Conservation (phyloP, 192 early-diverging fungal species). For the Backusella mclennaniae region DNA sequence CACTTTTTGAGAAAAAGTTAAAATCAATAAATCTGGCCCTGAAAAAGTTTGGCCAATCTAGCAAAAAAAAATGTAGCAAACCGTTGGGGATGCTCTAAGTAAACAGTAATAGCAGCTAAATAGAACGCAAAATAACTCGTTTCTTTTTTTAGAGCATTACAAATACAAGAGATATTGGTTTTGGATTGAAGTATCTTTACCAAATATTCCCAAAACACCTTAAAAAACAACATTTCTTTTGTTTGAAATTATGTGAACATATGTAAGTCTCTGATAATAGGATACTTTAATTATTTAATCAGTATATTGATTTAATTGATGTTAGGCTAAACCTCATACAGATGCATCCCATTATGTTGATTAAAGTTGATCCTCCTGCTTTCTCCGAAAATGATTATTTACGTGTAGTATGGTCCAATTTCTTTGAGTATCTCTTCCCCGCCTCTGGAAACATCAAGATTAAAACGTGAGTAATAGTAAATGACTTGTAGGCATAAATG, state of each 20-base stretch:
- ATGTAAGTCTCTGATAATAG: constrained; percentile 14
- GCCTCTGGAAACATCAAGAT: not conserved
- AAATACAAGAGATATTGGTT: constrained; percentile 11
- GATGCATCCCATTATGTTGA: constrained; percentile 8
- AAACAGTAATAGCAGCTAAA: constrained; percentile 16
- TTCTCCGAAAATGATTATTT: constrained; percentile 9
- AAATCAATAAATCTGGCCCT: too few species aligned
- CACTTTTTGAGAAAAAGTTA: too few species aligned
- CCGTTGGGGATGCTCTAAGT: too few species aligned
- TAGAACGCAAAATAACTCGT: constrained; percentile 12
- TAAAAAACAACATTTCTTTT: constrained; percentile 14
- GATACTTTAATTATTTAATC: constrained; percentile 10
- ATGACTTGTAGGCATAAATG: constrained; percentile 7
- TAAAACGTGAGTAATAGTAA: constrained; percentile 13
- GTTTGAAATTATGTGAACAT: constrained; percentile 13
- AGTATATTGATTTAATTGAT: constrained; percentile 1
- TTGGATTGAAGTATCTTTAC: constrained; percentile 18
- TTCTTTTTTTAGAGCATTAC: constrained; percentile 4
- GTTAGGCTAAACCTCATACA: constrained; percentile 8
- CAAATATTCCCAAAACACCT: constrained; percentile 19
- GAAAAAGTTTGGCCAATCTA: too few species aligned
- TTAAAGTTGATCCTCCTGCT: constrained; percentile 7
- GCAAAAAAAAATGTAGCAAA: too few species aligned
- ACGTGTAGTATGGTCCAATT: constrained; percentile 7
- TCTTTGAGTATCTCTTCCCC: constrained; percentile 6